Conservation (phyloP, 768 basidiomycete genomes). For the Boletus rubescentipes region DNA sequence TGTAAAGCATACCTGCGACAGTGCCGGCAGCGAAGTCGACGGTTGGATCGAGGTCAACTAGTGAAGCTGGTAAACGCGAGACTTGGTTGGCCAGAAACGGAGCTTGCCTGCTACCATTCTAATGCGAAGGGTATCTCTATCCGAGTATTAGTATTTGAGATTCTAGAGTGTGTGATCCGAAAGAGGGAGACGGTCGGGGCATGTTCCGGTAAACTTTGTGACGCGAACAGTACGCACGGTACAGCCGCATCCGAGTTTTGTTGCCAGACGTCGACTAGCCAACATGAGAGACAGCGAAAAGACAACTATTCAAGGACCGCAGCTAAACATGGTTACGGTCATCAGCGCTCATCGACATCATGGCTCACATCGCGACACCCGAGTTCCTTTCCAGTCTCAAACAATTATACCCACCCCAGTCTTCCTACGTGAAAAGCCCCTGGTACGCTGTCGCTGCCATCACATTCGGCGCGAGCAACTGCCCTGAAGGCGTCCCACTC, state of each 20-base stretch:
- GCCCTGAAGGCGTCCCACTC: constrained; percentile 53
- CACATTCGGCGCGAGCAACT: constrained; percentile 57
- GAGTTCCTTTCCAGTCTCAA: constrained; percentile 46
- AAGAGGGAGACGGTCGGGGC: no score
- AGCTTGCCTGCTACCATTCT: constrained; percentile 26
- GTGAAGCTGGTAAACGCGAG: constrained; percentile 1
- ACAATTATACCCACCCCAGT: constrained; percentile 41
- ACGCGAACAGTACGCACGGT: neutral
- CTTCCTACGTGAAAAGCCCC: constrained; percentile 38
- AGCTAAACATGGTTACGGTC: no score
- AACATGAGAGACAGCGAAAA: neutral
- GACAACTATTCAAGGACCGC: neutral
- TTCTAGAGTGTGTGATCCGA: neutral
- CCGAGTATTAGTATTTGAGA: neutral
- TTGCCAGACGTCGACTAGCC: neutral
- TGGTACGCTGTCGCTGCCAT: constrained; percentile 63
- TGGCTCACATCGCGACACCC: constrained; percentile 36
- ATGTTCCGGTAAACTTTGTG: neutral
- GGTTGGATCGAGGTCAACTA: constrained; percentile 51
- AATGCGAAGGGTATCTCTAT: neutral
- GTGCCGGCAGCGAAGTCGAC: constrained; percentile 83
- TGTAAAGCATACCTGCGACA: constrained; percentile 44
- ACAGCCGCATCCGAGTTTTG: neutral
- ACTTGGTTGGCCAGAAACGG: neutral
- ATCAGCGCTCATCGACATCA: neutral